A percentile compares a stretch with the other conserved stretches of the same genome.
Evolutionary conservation across 73 alveolate genomes (phyloP).

Genomic region (Paramecium caudatum): DNA sequence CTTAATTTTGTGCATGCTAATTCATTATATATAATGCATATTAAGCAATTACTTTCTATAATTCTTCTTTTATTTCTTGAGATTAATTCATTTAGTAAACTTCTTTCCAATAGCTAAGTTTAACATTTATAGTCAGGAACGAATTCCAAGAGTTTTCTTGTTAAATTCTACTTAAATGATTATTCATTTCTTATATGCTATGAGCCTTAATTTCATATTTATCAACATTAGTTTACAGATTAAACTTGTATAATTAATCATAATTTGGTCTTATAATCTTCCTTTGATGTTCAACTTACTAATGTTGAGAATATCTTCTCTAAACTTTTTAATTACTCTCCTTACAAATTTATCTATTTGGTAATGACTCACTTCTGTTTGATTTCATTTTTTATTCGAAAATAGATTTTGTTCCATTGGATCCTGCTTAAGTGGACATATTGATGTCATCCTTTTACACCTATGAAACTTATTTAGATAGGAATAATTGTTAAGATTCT

Average conservation of each 20-base stretch:
- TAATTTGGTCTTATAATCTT: neutral
- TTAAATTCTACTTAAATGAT: neutral
- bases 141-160: conserved; percentile 67
- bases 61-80: conserved; percentile 51
- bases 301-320: conserved; percentile 20
- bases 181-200: conserved; percentile 42
- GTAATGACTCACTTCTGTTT: conserved; percentile 47
- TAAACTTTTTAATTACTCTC: neutral
- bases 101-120: conserved; percentile 59
- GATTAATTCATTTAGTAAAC: neutral
- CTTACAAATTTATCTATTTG: neutral
- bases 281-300: neutral
- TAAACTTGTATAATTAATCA: conserved; percentile 32
- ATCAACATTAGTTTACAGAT: conserved; percentile 42
- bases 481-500: conserved; percentile 13
- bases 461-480: conserved; percentile 31
- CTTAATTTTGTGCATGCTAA: conserved; percentile 41
- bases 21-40: conserved; percentile 64
- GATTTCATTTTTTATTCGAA: neutral
- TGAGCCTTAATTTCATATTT: conserved; percentile 54
- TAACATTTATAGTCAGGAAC: conserved; percentile 18
- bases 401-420: conserved; percentile 36
- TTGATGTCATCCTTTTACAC: neutral
- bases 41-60: conserved; percentile 40
- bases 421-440: conserved; percentile 42